Evolutionary conservation across 2,329 filamentous ascomycete genomes (phyloP).

Genomic region (Fusarium abutilonis): DNA sequence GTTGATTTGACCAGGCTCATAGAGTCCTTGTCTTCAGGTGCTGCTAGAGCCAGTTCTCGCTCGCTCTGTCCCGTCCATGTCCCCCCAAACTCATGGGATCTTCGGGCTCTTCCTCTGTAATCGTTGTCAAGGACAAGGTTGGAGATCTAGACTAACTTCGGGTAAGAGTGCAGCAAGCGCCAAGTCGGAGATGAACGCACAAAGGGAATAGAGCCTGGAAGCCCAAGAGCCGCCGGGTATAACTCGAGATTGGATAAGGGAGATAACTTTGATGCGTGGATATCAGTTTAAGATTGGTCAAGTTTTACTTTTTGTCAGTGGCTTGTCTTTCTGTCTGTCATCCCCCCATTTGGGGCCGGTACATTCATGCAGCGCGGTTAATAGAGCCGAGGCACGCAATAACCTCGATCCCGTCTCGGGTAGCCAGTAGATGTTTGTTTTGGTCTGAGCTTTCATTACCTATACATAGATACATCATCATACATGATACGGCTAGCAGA

Average conservation of each 20-base stretch:
- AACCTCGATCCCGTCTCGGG: constrained; percentile 25
- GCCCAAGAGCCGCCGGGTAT: constrained; percentile 25
- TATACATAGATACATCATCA: constrained; percentile 26
- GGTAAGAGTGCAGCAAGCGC: constrained; percentile 33
- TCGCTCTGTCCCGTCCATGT: constrained; percentile 27
- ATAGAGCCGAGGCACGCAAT: constrained; percentile 25
- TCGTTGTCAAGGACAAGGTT: constrained; percentile 32
- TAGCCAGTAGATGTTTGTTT: constrained; percentile 25
- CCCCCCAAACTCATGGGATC: constrained; percentile 20
- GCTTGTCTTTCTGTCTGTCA: constrained; percentile 8
- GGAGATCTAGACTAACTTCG: constrained; percentile 28
- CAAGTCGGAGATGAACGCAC: constrained; percentile 38
- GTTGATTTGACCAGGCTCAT: constrained; percentile 31
- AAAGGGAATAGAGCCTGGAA: constrained; percentile 39
- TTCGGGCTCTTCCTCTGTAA: constrained; percentile 21
- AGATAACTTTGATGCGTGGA: constrained; percentile 23
- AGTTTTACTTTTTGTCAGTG: constrained; percentile 23
- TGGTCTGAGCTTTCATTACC: constrained; percentile 26
- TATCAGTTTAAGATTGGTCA: constrained; percentile 27
- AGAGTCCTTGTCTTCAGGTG: constrained; percentile 2
- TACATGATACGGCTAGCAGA: constrained; percentile 26
- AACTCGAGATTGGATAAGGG: constrained; percentile 26
- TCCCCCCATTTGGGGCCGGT: constrained; percentile 6
- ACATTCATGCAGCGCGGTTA: constrained; percentile 8
- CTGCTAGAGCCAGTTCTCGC: constrained; percentile 10